Evolutionary conservation across 108 stramenopile species (phyloP).

Genomic region (Seminavis robusta): DNA sequence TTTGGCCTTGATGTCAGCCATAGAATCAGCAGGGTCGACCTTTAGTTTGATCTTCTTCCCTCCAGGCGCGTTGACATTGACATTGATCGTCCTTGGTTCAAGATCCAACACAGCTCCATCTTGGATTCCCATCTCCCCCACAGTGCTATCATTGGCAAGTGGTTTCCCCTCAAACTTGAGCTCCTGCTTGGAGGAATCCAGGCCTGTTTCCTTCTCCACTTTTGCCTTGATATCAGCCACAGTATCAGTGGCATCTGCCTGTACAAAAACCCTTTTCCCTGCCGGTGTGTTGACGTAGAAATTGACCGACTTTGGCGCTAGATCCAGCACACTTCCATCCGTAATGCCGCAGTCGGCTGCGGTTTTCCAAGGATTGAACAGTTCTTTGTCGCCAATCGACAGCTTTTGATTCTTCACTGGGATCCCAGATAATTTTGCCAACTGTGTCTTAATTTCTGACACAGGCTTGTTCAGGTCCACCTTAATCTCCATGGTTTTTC

Average conservation of each 20-base stretch:
- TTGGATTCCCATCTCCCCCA: constrained; percentile 6
- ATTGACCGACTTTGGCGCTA: constrained; percentile 13
- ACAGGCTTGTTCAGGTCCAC: constrained; percentile 13
- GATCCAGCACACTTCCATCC: constrained; percentile 12
- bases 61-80: constrained; percentile 14
- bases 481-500: constrained; percentile 5
- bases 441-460: constrained; percentile 9
- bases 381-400: neutral
- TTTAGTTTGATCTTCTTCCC: constrained; percentile 8
- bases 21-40: constrained; percentile 11
- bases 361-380: constrained; percentile 2
- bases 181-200: neutral
- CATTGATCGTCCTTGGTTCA: constrained; percentile 2
- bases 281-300: constrained; percentile 13
- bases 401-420: constrained; percentile 8
- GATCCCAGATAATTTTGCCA: constrained; percentile 19
- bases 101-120: constrained; percentile 10
- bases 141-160: constrained; percentile 3
- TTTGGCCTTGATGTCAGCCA: constrained; percentile 7
- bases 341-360: constrained; percentile 4
- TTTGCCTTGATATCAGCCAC: constrained; percentile 3
- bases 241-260: constrained; percentile 3
- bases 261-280: neutral
- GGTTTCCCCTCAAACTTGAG: constrained; percentile 8
- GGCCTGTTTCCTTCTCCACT: constrained; percentile 13